These are phyloP conservation scores for Phaeosphaeria sp. DNA, from an alignment of 2,329 filamentous ascomycete species.

Conservation along the genomic window DNA sequence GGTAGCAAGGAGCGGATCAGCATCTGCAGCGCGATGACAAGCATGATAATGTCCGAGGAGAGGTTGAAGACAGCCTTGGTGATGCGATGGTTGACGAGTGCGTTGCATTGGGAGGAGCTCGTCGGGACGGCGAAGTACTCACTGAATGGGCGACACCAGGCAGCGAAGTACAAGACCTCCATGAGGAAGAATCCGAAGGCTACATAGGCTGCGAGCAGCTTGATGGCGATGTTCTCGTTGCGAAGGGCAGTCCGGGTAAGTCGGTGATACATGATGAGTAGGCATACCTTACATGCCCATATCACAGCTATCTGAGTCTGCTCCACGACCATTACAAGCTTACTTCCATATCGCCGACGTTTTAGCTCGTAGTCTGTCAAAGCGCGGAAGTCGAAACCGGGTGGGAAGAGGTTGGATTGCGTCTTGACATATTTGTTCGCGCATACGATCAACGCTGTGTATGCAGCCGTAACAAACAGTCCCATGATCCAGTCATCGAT, in stretches of 20 bases:
- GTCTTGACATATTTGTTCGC: slow-evolving; percentile 53
- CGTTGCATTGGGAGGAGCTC: slow-evolving; percentile 41
- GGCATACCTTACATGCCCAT: slow-evolving; percentile 62
- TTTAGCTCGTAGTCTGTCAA: slow-evolving; percentile 48
- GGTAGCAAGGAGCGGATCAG: slow-evolving; percentile 53
- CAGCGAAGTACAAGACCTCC: slow-evolving; percentile 59
- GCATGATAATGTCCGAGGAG: slow-evolving; percentile 55
- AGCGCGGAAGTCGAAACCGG: slow-evolving; percentile 53
- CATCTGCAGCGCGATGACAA: slow-evolving; percentile 55
- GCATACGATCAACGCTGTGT: slow-evolving; percentile 59
- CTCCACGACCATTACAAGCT: slow-evolving; percentile 62
- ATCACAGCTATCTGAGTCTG: slow-evolving; percentile 59
- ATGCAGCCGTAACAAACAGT: slow-evolving; percentile 55
- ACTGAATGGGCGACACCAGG: slow-evolving; percentile 62
- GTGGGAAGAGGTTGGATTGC: slow-evolving; percentile 54
- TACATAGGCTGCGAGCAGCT: slow-evolving; percentile 56
- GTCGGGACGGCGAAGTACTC: slow-evolving; percentile 62
- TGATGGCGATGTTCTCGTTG: slow-evolving; percentile 47
- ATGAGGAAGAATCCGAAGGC: slow-evolving; percentile 55
- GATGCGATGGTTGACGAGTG: slow-evolving; percentile 47
- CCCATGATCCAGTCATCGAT: slow-evolving; percentile 66
- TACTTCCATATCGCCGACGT: slow-evolving; percentile 43
- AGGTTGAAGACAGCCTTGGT: slow-evolving; percentile 53
- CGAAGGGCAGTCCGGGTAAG: slow-evolving; percentile 50
- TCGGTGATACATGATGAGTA: slow-evolving; percentile 61